Base-by-base conservation (phyloP, 805 yeast species). In the Sugiyamaella lignohabitans region DNA sequence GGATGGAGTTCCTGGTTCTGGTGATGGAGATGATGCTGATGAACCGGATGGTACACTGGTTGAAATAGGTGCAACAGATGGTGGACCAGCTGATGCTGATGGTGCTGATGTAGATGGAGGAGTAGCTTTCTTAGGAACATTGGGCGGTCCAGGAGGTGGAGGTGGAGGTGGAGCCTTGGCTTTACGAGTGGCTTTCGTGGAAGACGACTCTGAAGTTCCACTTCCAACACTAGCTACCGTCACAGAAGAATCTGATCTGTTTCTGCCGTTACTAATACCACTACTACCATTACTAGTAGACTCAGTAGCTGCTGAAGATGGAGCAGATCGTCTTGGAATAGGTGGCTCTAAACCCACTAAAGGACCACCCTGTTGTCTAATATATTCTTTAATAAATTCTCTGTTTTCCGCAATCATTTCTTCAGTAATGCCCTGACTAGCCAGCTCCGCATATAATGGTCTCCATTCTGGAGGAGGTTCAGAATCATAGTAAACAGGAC, bases 361-460 rank as follows among this genome's bases (percentile, higher is more conserved):
- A 27, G 93, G 82, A 19, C 89, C 84, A 46, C 93, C 87, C 61
- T 79, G 82, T 57, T 81, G 71, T 2, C 78, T 68, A 49, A 87
- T 84, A 59, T 84, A 87, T 45, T 80, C 82, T 62, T 84, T 87
- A 59, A 87, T 84, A 61, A 86, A 85, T 50, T 84, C 85, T 49
- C 88, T 71, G 60, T 87, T 85, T 45, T 84, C 91, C 0, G 89
- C 93, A 61, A 87, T 86, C 89, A 84, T 82, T 54, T 86, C 95
- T 58, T 87, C 94, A 1, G 86, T 65, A 48, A 87, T 87, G 0
- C 96, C 96, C 45, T 84, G 82, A 17, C 75, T 71, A 36, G 82
- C 91, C 45, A 87, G 70, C 58, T 84, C 88, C 5, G 75, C 67
- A 53, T 87, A 85, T 47, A 87, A 71, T 1, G 81, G 70, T 42